Base-by-base conservation (phyloP, 805 yeast species). In the Monosporozyma servazzii region DNA sequence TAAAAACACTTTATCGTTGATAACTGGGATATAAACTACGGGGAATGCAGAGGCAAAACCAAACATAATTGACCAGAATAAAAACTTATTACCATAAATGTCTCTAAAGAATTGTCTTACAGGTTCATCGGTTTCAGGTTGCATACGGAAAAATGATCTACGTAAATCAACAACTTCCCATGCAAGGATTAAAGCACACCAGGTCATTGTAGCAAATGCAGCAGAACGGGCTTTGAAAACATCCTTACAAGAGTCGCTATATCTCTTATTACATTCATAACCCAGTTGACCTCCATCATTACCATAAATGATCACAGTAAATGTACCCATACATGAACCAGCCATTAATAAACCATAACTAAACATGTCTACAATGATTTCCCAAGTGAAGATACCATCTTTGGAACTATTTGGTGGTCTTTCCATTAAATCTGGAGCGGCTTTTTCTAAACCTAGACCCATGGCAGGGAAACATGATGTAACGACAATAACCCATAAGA, bases 381-480 rank as follows among this genome's bases (percentile, higher is more conserved):
- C 75, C 50, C 71, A 69, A 3, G 97, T 88, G 58, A 93, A 74
- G 48, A 93, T 91, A 62, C 84, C 84, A 53, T 88, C 96, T 55
- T 78, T 77, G 58, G 96, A 80, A 48, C 82, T 78, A 68, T 98
- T 81, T 48, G 99, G 99, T 20, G 97, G 97, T 67, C 86, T 86
- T 55, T 79, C 82, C 97, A 91, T 90, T 45, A 91, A 93, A 65
- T 86, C 95, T 53, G 86, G 88, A 60, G 90, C 96, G 21, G 93
- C 97, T 3, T 96, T 93, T 70, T 91, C 99, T 39, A 93, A 95
- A 54, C 99, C 99, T 47, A 91, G 74, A 0, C 96, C 88, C 75
- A 91, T 97, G 0, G 98, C 98, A 2, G 99, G 99, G 40, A 97
- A 97, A 8, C 98, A 97, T 67, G 95, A 97, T 88, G 95, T 91